These are phyloP conservation scores for Microcyclosporella mali DNA, from an alignment of 2,329 filamentous ascomycete species.

Conservation along the genomic window DNA sequence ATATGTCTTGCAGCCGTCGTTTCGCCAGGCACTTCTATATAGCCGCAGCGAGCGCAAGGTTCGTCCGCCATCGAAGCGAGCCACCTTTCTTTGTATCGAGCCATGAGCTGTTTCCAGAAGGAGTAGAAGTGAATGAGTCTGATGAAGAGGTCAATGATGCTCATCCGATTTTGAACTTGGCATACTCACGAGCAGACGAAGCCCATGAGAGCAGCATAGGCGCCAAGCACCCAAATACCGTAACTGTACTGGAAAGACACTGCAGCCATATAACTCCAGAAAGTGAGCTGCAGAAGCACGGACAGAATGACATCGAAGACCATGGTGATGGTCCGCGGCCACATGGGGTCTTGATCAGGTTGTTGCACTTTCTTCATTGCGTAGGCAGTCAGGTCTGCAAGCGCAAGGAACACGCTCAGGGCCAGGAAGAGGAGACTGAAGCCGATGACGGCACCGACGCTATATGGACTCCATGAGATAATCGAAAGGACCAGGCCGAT, in stretches of 20 bases:
- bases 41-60: constrained; percentile 12
- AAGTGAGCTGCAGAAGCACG: constrained; percentile 2
- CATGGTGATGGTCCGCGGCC: constrained; percentile 8
- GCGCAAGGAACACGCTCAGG: constrained; percentile 3
- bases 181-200: constrained; percentile 10
- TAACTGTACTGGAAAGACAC: not conserved
- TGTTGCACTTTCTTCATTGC: constrained; percentile 8
- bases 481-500: constrained; percentile 7
- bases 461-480: not conserved
- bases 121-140: constrained; percentile 7
- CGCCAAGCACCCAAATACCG: not conserved
- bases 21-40: not conserved
- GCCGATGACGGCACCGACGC: not conserved
- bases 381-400: constrained; percentile 6
- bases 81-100: constrained; percentile 7
- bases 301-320: constrained; percentile 6
- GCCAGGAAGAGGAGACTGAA: not conserved
- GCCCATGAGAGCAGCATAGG: constrained; percentile 9
- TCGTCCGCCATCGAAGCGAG: not conserved
- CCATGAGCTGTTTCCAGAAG: constrained; percentile 13
- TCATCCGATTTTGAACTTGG: not conserved
- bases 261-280: constrained; percentile 3
- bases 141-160: not conserved
- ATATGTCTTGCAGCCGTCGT: not conserved
- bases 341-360: constrained; percentile 8